Evolutionary conservation across 495 filamentous ascomycete species (phyloP).

Genomic region (Aspergillus coremiiformis): DNA sequence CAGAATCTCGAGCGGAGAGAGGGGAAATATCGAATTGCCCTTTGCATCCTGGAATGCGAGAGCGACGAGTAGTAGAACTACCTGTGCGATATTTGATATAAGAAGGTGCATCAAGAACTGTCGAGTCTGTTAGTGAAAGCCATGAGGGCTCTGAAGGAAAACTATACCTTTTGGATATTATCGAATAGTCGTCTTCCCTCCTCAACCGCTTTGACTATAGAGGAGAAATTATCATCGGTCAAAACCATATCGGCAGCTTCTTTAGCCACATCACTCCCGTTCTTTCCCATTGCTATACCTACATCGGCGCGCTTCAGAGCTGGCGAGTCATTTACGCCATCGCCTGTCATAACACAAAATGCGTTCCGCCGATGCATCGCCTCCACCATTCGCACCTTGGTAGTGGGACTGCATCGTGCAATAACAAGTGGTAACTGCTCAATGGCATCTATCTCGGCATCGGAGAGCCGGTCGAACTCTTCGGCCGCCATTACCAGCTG

Average conservation of each 20-base stretch:
- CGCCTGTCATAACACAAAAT: constrained; percentile 70
- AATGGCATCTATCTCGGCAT: constrained; percentile 52
- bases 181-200: constrained; percentile 70
- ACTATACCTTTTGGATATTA: constrained; percentile 62
- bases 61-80: constrained; percentile 61
- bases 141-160: not conserved
- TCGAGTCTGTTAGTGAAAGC: not conserved
- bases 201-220: constrained; percentile 63
- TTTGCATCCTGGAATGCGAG: constrained; percentile 61
- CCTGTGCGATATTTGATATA: constrained; percentile 67
- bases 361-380: constrained; percentile 56
- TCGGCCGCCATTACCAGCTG: constrained; percentile 55
- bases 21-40: constrained; percentile 63
- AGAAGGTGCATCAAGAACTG: constrained; percentile 66
- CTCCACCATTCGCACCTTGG: constrained; percentile 66
- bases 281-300: constrained; percentile 77
- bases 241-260: constrained; percentile 81
- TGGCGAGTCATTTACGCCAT: constrained; percentile 82
- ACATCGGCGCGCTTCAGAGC: constrained; percentile 72
- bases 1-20: constrained; percentile 66
- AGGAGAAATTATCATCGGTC: constrained; percentile 83
- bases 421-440: constrained; percentile 60
- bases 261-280: constrained; percentile 85
- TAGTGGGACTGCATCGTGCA: constrained; percentile 60
- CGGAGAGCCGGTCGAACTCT: constrained; percentile 54